Conservation (phyloP, 2,329 filamentous ascomycete genomes). For the Seiridium unicorne region DNA sequence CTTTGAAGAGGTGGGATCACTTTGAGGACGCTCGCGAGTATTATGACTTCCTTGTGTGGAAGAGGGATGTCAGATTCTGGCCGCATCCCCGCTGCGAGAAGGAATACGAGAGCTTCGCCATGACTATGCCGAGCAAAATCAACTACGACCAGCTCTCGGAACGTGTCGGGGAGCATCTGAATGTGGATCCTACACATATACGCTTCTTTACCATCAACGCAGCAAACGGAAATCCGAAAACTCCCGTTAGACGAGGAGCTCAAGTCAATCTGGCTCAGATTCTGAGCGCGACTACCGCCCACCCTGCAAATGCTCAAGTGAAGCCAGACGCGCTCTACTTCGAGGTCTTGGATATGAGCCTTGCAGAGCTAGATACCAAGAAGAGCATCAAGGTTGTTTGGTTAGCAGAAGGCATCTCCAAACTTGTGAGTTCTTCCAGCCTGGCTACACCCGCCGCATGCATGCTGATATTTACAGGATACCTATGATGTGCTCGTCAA, state of each 20-base stretch:
- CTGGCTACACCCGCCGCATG: background rate
- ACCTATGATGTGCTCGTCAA: conserved; percentile 79
- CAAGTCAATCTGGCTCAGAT: conserved; percentile 76
- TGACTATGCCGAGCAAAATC: conserved; percentile 84
- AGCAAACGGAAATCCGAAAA: conserved; percentile 73
- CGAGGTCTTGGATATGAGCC: conserved; percentile 89
- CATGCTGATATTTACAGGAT: conserved; percentile 50
- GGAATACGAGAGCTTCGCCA: conserved; percentile 64
- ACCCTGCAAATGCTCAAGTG: conserved; percentile 68
- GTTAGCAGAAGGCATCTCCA: conserved; percentile 86
- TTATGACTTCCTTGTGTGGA: conserved; percentile 91
- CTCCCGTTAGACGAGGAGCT: conserved; percentile 69
- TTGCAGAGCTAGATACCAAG: conserved; percentile 91
- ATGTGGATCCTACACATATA: conserved; percentile 79
- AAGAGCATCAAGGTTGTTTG: conserved; percentile 81
- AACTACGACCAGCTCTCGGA: conserved; percentile 83
- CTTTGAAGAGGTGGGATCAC: conserved; percentile 43
- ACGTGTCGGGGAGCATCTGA: conserved; percentile 76
- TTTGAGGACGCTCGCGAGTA: conserved; percentile 77
- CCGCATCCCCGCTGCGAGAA: conserved; percentile 62
- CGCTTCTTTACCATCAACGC: conserved; percentile 87
- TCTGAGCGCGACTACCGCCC: conserved; percentile 70
- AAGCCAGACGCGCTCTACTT: conserved; percentile 81
- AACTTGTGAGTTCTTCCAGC: conserved; percentile 62
- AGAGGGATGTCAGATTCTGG: conserved; percentile 74